Base-by-base conservation (phyloP, 2,329 filamentous ascomycete genomes). In the Xylaria sp. region DNA sequence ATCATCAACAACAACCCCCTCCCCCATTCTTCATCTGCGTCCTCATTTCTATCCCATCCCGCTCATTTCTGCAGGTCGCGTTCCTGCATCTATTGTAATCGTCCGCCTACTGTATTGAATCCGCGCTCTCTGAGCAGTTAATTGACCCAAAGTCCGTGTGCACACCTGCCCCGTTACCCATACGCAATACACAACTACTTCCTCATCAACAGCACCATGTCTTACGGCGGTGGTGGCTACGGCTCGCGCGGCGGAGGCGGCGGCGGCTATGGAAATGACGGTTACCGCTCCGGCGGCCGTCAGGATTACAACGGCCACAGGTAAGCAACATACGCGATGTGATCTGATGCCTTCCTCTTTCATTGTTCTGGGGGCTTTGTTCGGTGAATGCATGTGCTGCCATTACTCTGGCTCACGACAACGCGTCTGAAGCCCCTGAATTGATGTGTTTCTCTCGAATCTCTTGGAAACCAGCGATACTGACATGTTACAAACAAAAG, bases 221-320 rank as follows among this genome's bases (percentile, higher is more conserved):
- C 91, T 82, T 92, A 93, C 88, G 86, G 89, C 77, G 86, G 82
- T 72, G 79, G 85, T 72, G 80, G 82, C 36, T 70, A 70, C 61
- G 32, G 67, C 43, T 70, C 67, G 25, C 67, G 66, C 58, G 64
- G 69, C 50, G 58, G 63, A 34, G 65, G 82, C 70, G 79, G 81
- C 73, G 81, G 81, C 55, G 73, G 76, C 43, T 72, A 75, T 50
- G 70, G 74, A 58, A 70, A 73, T 18, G 71, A 74, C 9, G 70
- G 75, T 36, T 73, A 78, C 61, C 45, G 72, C 58, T 75, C 74
- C 59, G 72, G 73, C 52, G 71, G 74, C 43, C 71, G 74, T 65
- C 84, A 83, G 78, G 81, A 81, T 74, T 77, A 80, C 30, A 77
- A 79, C 45, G 76, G 81, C 69, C 76, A 80, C 69, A 74, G 77